Evolutionary conservation across 2,329 filamentous ascomycete genomes (phyloP).

Genomic region (Beauveria bassiana): DNA sequence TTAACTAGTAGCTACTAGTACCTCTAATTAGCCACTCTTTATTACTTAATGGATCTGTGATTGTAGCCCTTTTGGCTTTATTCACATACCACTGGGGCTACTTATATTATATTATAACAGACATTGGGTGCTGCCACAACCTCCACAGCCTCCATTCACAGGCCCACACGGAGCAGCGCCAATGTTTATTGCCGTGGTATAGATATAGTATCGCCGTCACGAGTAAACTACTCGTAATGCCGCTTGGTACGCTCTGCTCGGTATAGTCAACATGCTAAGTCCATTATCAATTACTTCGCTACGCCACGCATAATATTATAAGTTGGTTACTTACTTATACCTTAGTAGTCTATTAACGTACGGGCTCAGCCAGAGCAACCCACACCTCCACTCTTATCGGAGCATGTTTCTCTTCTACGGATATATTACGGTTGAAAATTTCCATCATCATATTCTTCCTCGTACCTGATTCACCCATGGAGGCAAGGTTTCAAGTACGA

Average conservation of each 20-base stretch:
- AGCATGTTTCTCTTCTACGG: conserved; percentile 29
- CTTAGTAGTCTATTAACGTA: conserved; percentile 24
- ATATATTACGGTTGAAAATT: conserved; percentile 37
- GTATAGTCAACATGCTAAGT: conserved; percentile 24
- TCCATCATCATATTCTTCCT: conserved; percentile 39
- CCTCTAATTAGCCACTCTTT: no score
- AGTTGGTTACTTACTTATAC: conserved; percentile 8
- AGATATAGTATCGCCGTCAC: conserved; percentile 28
- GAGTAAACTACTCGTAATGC: conserved; percentile 26
- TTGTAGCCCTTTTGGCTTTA: no score
- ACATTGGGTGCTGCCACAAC: no score
- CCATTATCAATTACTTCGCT: neutral
- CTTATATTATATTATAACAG: no score
- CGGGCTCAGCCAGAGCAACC: conserved; percentile 24
- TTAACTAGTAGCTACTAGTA: no score
- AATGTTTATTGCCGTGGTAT: conserved; percentile 24
- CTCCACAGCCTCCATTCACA: neutral
- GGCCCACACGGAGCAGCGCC: conserved; percentile 16
- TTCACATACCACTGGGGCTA: no score
- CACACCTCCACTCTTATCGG: conserved; percentile 29
- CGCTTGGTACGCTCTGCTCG: conserved; percentile 26
- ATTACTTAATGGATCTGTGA: no score
- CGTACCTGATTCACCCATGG: conserved; percentile 56
- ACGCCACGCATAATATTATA: no score
- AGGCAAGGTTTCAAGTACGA: conserved; percentile 47